Evolutionary conservation across 2,329 filamentous ascomycete genomes (phyloP), one percentile per base, ranked within the genome.

Genomic region (Hypoxylon sp.): DNA sequence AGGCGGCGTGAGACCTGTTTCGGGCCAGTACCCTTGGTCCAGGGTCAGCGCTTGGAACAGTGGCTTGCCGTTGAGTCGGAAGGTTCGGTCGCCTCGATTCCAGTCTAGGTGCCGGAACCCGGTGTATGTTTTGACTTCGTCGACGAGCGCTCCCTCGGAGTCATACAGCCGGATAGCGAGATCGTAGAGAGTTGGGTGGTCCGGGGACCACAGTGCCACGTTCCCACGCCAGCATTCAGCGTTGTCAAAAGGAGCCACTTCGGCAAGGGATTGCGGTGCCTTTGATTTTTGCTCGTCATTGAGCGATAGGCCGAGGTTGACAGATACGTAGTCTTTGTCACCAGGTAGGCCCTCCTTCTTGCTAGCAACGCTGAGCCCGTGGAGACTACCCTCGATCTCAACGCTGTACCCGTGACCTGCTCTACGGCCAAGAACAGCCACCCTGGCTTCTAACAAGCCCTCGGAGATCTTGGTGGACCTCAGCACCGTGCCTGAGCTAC

Each of bases 21-120:
- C 78, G 0, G 85, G 85, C 87, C 87, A 89, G 78, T 89, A 89
- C 42, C 87, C 87, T 74, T 89, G 87, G 74, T 89, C 87, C 9
- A 89, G 81, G 50, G 83, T 81, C 1, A 89, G 78, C 11, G 84
- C 82, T 72, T 89, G 87, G 79, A 89, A 89, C 68, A 86, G 83
- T 1, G 87, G 86, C 57, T 78, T 80, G 61, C 80, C 82, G 72
- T 89, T 89, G 20, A 89, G 80, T 5, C 84, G 80, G 79, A 90
- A 87, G 0, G 85, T 84, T 0, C 85, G 82, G 65, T 89, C 85
- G 2, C 84, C 85, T 7, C 76, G 80, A 16, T 79, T 82, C 88
- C 88, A 91, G 64, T 85, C 79, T 6, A 89, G 78, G 9, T 81
- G 85, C 16, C 87, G 83, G 83, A 89, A 87, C 0, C 89, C 89